Base-by-base conservation (phyloP, 164 flowering plant species). In the Dillenia turbinata region DNA sequence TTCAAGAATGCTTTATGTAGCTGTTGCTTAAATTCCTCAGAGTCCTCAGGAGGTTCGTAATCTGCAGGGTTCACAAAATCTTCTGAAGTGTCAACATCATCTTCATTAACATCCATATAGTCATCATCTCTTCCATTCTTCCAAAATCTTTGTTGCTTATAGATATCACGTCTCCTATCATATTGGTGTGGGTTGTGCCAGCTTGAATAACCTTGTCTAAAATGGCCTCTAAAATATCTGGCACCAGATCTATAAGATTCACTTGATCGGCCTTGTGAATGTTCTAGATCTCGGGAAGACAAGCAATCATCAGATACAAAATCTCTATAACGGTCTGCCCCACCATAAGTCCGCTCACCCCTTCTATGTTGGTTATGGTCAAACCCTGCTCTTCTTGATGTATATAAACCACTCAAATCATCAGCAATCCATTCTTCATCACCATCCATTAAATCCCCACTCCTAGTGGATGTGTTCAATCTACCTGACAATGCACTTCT, bases 1-100 rank as follows among this genome's bases (percentile, higher is more conserved):
- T 44, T 47, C 46, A 77, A 63, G 67, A 79, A 82, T 14, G 66
- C 71, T 47, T 64, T 62, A 44, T 71, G 57, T 11, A 79, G 74
- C 63, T 66, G 22, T 63, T 74, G 66, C 60, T 72, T 73, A 51
- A 79, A 79, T 50, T 75, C 80, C 48, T 75, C 80, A 24, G 80
- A 69, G 16, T 70, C 71, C 64, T 82, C 79, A 47, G 61, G 17
- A 47, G 71, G 70, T 17, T 62, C 76, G 57, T 74, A 26, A 8
- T 67, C 68, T 12, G 48, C 47, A 69, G 66, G 33, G 57, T 43
- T 19, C 40, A 2, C 54, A 67, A 43, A 47, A 45, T 73, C 65
- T 44, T 67, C 69, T 15, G 71, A 50, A 54, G 45, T 24, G 10
- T 70, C 64, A 24, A 13, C 50, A 67, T 69, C 74, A 54, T 60